These are phyloP conservation scores for Zanthoxylum bungeanum DNA, from an alignment of 345 rosid genomes.

Conservation along the genomic window DNA sequence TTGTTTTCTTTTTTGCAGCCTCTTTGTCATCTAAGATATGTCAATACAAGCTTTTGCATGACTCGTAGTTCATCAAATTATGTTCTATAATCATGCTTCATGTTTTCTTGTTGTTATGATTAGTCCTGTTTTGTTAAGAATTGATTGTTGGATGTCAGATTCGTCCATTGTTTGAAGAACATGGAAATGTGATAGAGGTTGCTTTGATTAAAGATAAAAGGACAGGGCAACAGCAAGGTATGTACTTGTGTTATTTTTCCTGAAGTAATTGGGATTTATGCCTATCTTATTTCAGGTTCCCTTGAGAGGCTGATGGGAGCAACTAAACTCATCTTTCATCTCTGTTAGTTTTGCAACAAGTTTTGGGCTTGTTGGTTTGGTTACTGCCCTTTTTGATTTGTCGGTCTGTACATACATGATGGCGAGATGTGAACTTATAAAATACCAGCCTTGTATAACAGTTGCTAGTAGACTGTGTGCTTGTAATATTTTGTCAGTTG, in stretches of 20 bases:
- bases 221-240: slow-evolving; percentile 98
- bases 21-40: neutral
- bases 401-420: slow-evolving; percentile 48
- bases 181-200: slow-evolving; percentile 91
- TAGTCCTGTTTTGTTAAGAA: neutral
- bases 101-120: neutral
- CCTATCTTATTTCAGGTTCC: slow-evolving; percentile 67
- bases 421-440: slow-evolving; percentile 51
- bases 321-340: slow-evolving; percentile 73
- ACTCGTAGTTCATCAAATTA: neutral
- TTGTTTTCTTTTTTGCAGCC: neutral
- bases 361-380: slow-evolving; percentile 64
- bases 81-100: neutral
- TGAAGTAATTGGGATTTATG: slow-evolving; percentile 40
- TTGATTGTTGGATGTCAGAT: slow-evolving; percentile 47
- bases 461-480: slow-evolving; percentile 42
- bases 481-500: slow-evolving; percentile 51
- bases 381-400: slow-evolving; percentile 40
- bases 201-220: slow-evolving; percentile 93
- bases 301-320: slow-evolving; percentile 94
- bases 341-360: slow-evolving; percentile 73
- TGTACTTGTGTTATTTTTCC: slow-evolving; percentile 33
- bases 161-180: slow-evolving; percentile 78
- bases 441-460: slow-evolving; percentile 41
- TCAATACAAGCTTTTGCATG: neutral